Evolutionary conservation across 176 grass and related monocot genomes (phyloP).

Genomic region (Phoenix roebelenii): DNA sequence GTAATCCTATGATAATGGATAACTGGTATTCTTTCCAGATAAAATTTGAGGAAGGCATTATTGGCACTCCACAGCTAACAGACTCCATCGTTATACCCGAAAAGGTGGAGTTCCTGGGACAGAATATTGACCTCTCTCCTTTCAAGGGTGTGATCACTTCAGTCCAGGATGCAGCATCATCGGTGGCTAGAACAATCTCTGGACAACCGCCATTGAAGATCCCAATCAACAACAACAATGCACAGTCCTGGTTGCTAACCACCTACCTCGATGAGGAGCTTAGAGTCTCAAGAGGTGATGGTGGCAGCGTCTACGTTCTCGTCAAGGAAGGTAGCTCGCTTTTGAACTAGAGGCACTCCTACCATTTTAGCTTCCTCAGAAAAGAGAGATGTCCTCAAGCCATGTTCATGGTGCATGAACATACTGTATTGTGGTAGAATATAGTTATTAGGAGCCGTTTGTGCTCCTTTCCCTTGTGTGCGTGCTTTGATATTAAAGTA

Average conservation of each 20-base stretch:
- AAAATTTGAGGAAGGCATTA: constrained; percentile 75
- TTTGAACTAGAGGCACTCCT: constrained; percentile 14
- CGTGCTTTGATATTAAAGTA: too few species aligned
- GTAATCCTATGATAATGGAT: too few species aligned
- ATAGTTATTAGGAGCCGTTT: too few species aligned
- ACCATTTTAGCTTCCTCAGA: too few species aligned
- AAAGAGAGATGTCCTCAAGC: too few species aligned
- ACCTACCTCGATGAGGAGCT: constrained; percentile 86
- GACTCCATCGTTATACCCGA: constrained; percentile 73
- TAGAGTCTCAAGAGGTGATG: constrained; percentile 70
- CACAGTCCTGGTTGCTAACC: constrained; percentile 77
- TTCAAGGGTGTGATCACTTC: constrained; percentile 69
- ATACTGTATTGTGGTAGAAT: too few species aligned
- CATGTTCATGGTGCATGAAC: too few species aligned
- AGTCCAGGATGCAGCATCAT: constrained; percentile 67
- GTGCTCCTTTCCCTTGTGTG: too few species aligned
- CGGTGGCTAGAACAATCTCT: constrained; percentile 65
- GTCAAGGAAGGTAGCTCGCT: constrained; percentile 63
- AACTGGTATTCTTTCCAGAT: constrained; percentile 34
- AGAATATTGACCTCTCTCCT: constrained; percentile 70
- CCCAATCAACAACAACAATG: constrained; percentile 48
- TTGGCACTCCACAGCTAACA: constrained; percentile 89
- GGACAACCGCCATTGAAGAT: constrained; percentile 76
- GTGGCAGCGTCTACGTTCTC: constrained; percentile 66
- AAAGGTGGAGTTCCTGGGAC: constrained; percentile 69